Conservation (phyloP, 176 grass and related monocot species). For the Triticum turgidum region DNA sequence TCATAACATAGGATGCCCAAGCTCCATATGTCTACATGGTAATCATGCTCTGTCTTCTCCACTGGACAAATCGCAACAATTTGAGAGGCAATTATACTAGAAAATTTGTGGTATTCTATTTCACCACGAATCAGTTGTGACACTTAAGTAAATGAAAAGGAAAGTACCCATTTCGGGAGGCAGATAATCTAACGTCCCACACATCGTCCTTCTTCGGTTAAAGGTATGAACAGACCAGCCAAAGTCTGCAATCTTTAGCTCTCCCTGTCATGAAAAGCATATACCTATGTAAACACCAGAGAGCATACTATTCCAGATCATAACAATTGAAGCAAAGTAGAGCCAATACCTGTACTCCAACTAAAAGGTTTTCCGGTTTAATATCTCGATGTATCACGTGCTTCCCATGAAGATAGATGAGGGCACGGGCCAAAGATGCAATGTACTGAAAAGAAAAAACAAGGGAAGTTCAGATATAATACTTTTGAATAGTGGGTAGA, state of each 20-base stretch:
- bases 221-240: conserved; percentile 97
- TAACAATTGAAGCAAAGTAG: conserved; percentile 1
- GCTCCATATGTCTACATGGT: conserved; percentile 95
- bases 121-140: background rate
- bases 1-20: conserved; percentile 92
- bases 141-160: background rate
- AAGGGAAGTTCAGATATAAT: background rate
- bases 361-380: conserved; percentile 91
- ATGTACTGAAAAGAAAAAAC: conserved; percentile 63
- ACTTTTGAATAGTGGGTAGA: conserved; percentile 2
- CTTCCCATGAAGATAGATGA: conserved; percentile 89
- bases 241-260: conserved; percentile 97
- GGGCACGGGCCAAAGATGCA: conserved; percentile 67
- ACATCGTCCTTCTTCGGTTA: conserved; percentile 86
- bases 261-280: conserved; percentile 56
- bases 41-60: conserved; percentile 85
- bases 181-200: conserved; percentile 90
- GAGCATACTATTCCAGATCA: background rate
- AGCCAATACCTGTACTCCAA: conserved; percentile 64
- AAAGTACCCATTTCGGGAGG: conserved; percentile 99
- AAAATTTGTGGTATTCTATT: background rate
- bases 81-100: conserved; percentile 8
- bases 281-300: conserved; percentile 18
- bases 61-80: conserved; percentile 47
- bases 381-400: conserved; percentile 97